A percentile compares a stretch with the other conserved stretches of the same genome.
phyloP scores from a whole-genome alignment of 352 stramenopile species.

The Phytophthora sansomeana region DNA sequence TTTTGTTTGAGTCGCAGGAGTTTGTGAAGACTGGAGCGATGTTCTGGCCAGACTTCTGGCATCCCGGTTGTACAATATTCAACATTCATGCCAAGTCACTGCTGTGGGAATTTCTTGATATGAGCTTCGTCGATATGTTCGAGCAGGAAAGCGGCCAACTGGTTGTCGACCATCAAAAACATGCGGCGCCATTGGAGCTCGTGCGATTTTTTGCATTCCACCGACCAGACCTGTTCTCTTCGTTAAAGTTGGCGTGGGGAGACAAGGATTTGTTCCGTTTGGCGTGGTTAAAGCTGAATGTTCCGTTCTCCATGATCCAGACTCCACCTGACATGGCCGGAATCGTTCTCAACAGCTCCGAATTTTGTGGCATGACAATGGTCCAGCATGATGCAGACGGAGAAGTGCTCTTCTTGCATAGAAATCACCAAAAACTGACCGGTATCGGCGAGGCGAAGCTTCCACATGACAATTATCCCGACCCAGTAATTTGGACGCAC shows the following conservation, averaged over 20 bases:
- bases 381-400: constrained; percentile 57
- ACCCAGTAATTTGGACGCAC: constrained; percentile 39
- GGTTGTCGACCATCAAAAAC: constrained; percentile 22
- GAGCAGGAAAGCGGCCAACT: constrained; percentile 11
- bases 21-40: constrained; percentile 5
- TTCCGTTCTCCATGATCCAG: constrained; percentile 61
- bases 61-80: constrained; percentile 5
- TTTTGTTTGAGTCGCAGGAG: constrained; percentile 3
- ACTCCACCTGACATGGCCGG: constrained; percentile 48
- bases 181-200: constrained; percentile 48
- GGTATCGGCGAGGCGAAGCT: constrained; percentile 12
- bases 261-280: constrained; percentile 83
- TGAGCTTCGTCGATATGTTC: constrained; percentile 9
- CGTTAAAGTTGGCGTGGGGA: constrained; percentile 56
- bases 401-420: constrained; percentile 66
- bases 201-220: constrained; percentile 63
- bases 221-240: constrained; percentile 56
- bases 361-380: constrained; percentile 79
- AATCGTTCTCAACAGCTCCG: constrained; percentile 14
- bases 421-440: constrained; percentile 67
- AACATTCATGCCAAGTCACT: constrained; percentile 5
- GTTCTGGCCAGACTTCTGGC: constrained; percentile 15
- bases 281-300: constrained; percentile 69
- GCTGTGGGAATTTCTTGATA: constrained; percentile 11
- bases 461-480: constrained; percentile 24